phyloP scores from a whole-genome alignment of 1,284 basidiomycete species.

The Ustilago nuda region DNA sequence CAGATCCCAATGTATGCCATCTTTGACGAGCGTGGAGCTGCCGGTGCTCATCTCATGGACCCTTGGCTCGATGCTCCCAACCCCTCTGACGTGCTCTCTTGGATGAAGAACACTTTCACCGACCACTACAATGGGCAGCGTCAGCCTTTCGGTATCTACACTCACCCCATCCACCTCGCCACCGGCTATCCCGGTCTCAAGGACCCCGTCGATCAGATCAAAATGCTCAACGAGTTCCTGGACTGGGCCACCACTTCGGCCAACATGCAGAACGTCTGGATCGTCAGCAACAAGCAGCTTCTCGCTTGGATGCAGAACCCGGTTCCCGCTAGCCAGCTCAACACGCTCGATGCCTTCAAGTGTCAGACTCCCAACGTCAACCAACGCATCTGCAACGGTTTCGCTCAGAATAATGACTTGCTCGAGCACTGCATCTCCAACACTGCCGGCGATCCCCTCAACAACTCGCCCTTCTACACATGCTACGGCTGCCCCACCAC shows the following conservation, averaged over 20 bases:
- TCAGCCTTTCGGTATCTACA: constrained; percentile 84
- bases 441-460: constrained; percentile 56
- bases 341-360: constrained; percentile 63
- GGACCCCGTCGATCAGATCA: constrained; percentile 50
- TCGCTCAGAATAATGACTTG: constrained; percentile 53
- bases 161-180: constrained; percentile 83
- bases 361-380: constrained; percentile 56
- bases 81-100: constrained; percentile 73
- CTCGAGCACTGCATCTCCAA: constrained; percentile 62
- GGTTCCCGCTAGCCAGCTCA: constrained; percentile 69
- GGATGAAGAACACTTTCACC: constrained; percentile 81
- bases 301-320: constrained; percentile 81
- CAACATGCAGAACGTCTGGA: constrained; percentile 76
- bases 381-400: constrained; percentile 62
- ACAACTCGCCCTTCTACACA: constrained; percentile 64
- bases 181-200: constrained; percentile 70
- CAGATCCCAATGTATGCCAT: constrained; percentile 62
- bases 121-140: constrained; percentile 76
- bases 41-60: constrained; percentile 77
- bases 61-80: constrained; percentile 77
- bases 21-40: constrained; percentile 52
- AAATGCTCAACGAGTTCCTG: constrained; percentile 80
- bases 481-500: constrained; percentile 64
- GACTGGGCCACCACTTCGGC: constrained; percentile 76
- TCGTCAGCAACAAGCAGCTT: constrained; percentile 80